These are phyloP conservation scores for Arthroderma sp. DNA, from an alignment of 2,329 filamentous ascomycete species.

Conservation along the genomic window DNA sequence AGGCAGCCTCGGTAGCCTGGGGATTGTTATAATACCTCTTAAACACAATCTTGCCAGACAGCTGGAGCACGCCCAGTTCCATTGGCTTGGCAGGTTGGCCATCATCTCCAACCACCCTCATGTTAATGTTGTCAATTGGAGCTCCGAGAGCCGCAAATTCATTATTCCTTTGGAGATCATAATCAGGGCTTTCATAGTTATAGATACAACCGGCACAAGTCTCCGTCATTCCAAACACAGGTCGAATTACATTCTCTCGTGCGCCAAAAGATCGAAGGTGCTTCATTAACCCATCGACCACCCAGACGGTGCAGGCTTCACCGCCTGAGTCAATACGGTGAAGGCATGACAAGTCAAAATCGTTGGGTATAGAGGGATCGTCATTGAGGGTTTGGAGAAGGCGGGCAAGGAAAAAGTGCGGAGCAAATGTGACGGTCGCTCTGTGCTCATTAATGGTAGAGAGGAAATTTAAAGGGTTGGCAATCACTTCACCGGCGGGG, in stretches of 20 bases:
- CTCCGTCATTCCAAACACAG: conserved; percentile 41
- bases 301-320: conserved; percentile 35
- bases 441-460: conserved; percentile 28
- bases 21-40: conserved; percentile 11
- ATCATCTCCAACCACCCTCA: conserved; percentile 6
- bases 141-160: conserved; percentile 29
- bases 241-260: conserved; percentile 22
- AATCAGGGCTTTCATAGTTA: conserved; percentile 27
- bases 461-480: conserved; percentile 28
- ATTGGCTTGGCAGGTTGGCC: conserved; percentile 13
- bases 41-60: conserved; percentile 23
- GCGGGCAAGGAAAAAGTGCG: conserved; percentile 19
- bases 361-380: conserved; percentile 7
- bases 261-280: conserved; percentile 23
- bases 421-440: conserved; percentile 26
- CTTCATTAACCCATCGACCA: conserved; percentile 12
- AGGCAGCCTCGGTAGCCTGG: conserved; percentile 9
- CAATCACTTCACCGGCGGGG: conserved; percentile 12
- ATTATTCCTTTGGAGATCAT: conserved; percentile 20
- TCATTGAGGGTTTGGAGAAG: not conserved
- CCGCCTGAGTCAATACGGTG: conserved; percentile 26
- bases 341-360: conserved; percentile 19
- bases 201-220: conserved; percentile 40
- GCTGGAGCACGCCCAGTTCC: conserved; percentile 19
- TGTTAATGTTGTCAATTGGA: conserved; percentile 15